phyloP scores from a whole-genome alignment of 2,329 filamentous ascomycete genomes.

The Botrytis squamosa region DNA sequence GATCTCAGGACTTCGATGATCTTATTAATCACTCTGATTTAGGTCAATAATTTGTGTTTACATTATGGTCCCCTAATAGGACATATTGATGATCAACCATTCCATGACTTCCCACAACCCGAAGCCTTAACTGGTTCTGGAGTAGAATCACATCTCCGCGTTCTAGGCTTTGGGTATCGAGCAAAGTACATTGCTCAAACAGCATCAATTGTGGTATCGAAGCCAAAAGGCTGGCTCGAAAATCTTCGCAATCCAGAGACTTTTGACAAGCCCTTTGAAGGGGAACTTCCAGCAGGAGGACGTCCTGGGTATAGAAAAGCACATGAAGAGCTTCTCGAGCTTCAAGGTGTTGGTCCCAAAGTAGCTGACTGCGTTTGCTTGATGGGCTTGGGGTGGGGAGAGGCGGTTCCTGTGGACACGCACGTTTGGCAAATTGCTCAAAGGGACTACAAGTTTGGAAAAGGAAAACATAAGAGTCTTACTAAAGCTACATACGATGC shows the following conservation, averaged over 20 bases:
- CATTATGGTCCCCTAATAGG: conserved; percentile 80
- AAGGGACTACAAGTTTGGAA: conserved; percentile 90
- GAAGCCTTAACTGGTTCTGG: conserved; percentile 66
- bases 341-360: conserved; percentile 92
- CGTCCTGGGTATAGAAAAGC: conserved; percentile 68
- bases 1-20: neutral
- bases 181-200: conserved; percentile 91
- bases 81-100: conserved; percentile 65
- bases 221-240: conserved; percentile 73
- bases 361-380: conserved; percentile 95
- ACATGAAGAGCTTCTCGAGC: conserved; percentile 72
- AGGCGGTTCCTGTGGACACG: conserved; percentile 93
- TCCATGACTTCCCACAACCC: conserved; percentile 85
- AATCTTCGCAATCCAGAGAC: conserved; percentile 75
- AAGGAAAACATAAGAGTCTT: conserved; percentile 77
- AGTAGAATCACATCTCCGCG: conserved; percentile 78
- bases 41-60: conserved; percentile 82
- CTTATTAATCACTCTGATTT: neutral
- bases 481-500: conserved; percentile 88
- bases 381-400: conserved; percentile 94
- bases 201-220: conserved; percentile 67
- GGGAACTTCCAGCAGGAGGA: conserved; percentile 49
- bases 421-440: conserved; percentile 99
- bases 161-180: conserved; percentile 89
- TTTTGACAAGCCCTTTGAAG: conserved; percentile 65